A percentile compares a stretch with the other conserved stretches of the same genome.
These are phyloP conservation scores for Vickermania spadyakhi DNA, from an alignment of 208 protist genomes.

Conservation along the genomic window DNA sequence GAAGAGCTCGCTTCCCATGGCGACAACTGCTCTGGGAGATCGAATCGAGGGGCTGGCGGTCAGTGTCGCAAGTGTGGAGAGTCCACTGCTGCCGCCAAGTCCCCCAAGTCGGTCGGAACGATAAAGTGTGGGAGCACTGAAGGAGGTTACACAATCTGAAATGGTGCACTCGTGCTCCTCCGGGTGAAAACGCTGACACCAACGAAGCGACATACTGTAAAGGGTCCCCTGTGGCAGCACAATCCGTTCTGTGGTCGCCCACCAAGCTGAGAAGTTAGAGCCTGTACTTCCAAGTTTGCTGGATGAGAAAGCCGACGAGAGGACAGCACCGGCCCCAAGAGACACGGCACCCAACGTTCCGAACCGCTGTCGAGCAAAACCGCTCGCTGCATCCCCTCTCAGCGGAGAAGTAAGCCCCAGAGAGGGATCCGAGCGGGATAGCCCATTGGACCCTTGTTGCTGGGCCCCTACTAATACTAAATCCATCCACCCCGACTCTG, in stretches of 20 bases:
- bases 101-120: neutral
- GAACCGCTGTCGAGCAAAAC: too few species aligned
- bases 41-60: neutral
- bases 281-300: neutral
- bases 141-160: neutral
- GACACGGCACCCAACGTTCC: neutral
- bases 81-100: neutral
- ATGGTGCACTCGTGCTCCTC: slow-evolving; percentile 1
- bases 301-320: neutral
- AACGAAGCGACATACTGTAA: neutral
- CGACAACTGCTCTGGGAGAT: neutral
- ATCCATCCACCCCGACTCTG: slow-evolving; percentile 16
- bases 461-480: slow-evolving; percentile 20
- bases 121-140: neutral
- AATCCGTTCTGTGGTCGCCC: neutral
- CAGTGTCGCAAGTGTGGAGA: neutral
- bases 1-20: neutral
- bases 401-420: neutral
- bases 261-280: neutral
- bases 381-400: too few species aligned
- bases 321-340: neutral
- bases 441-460: neutral
- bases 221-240: slow-evolving; percentile 9
- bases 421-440: neutral
- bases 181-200: slow-evolving; percentile 2